Percentiles rank a stretch among this genome's conserved stretches.
These are phyloP conservation scores for Colletotrichum caudatum DNA, from an alignment of 2,329 filamentous ascomycete genomes.

Conservation along the genomic window DNA sequence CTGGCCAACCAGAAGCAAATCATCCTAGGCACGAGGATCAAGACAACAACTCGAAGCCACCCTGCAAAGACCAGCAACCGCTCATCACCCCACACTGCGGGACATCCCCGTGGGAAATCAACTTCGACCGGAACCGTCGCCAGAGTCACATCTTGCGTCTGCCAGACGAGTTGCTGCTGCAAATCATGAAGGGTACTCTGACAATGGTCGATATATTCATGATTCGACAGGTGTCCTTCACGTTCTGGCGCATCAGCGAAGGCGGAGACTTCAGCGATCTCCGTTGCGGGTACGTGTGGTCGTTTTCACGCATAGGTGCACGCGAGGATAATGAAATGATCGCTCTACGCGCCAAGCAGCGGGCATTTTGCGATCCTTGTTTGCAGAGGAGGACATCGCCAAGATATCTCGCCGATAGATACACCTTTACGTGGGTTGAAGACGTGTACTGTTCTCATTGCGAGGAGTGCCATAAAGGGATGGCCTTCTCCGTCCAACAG, in stretches of 20 bases:
- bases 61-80: neutral
- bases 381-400: neutral
- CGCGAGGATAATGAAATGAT: neutral
- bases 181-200: neutral
- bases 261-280: neutral
- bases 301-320: too few relatives aligned
- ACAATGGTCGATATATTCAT: neutral
- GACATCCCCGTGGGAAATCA: neutral
- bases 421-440: rapidly evolving
- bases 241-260: slow-evolving; percentile 4
- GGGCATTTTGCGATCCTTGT: neutral
- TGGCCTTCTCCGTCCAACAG: neutral
- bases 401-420: neutral
- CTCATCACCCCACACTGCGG: neutral
- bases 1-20: neutral
- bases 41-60: neutral
- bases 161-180: neutral
- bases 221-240: slow-evolving; percentile 10
- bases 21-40: neutral
- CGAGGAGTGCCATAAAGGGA: rapidly evolving
- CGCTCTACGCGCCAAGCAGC: neutral
- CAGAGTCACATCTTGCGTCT: slow-evolving; percentile 1
- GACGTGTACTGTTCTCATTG: neutral
- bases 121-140: neutral
- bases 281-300: too few relatives aligned